Percentiles rank a stretch among this genome's conserved stretches.
Conservation (phyloP, 345 rosid species). For the Angophora floribunda region DNA sequence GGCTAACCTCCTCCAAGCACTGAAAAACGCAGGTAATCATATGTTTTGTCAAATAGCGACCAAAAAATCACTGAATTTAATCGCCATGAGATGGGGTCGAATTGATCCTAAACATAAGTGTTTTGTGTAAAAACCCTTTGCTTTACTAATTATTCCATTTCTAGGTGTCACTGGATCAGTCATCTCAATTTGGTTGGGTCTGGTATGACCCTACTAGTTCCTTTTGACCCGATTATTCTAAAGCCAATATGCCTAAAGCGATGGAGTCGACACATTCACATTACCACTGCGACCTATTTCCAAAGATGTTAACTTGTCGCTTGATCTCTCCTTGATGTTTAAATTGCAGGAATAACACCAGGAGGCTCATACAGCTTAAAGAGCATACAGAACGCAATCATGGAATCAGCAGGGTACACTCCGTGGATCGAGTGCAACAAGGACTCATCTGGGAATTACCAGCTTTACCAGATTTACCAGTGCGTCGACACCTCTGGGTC, state of each 20-base stretch:
- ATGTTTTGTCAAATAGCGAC: not conserved
- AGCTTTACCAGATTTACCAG: slow-evolving; percentile 70
- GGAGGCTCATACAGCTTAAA: slow-evolving; percentile 53
- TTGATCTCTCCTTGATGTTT: not conserved
- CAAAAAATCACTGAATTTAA: not conserved
- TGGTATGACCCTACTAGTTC: not conserved
- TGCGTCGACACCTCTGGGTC: slow-evolving; percentile 74
- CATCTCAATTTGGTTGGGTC: not conserved
- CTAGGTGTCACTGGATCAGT: not conserved
- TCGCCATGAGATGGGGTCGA: not conserved
- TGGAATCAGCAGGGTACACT: slow-evolving; percentile 34
- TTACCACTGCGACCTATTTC: not conserved
- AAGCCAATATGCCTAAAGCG: not conserved
- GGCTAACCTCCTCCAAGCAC: slow-evolving; percentile 40
- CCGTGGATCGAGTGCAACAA: slow-evolving; percentile 77
- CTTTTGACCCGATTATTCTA: not conserved
- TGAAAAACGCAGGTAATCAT: slow-evolving; percentile 44
- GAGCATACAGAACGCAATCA: slow-evolving; percentile 47
- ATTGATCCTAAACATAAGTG: not conserved
- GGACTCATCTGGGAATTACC: slow-evolving; percentile 55
- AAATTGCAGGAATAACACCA: slow-evolving; percentile 46
- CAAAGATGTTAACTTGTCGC: not conserved
- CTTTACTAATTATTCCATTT: not conserved
- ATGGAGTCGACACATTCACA: not conserved
- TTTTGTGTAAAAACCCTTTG: not conserved